phyloP scores from a whole-genome alignment of 768 basidiomycete genomes.

The Trametes cingulata region DNA sequence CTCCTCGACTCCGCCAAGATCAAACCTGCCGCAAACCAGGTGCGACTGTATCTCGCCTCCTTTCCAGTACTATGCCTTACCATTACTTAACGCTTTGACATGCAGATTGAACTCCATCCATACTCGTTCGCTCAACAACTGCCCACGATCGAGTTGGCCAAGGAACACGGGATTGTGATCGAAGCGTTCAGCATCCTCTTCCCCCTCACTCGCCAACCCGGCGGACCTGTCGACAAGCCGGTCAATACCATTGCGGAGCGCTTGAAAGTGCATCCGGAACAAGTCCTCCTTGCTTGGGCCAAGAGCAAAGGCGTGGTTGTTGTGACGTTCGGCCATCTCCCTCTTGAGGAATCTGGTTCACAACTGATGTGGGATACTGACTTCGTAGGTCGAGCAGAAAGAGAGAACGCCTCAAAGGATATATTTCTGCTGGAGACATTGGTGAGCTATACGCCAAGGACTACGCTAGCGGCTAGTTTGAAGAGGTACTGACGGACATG shows the following conservation, averaged over 20 bases:
- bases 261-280: slow-evolving; percentile 56
- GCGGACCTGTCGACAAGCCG: slow-evolving; percentile 65
- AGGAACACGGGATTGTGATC: slow-evolving; percentile 58
- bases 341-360: neutral
- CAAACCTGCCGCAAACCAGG: slow-evolving; percentile 71
- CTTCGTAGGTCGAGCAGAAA: slow-evolving; percentile 61
- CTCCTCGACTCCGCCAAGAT: slow-evolving; percentile 61
- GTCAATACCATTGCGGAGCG: slow-evolving; percentile 53
- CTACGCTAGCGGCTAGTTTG: no score
- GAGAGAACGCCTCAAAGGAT: slow-evolving; percentile 63
- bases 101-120: slow-evolving; percentile 69
- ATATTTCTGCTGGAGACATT: slow-evolving; percentile 67
- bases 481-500: neutral
- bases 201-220: slow-evolving; percentile 58
- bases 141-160: slow-evolving; percentile 57
- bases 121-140: slow-evolving; percentile 60
- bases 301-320: slow-evolving; percentile 67
- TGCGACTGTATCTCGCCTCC: slow-evolving; percentile 25
- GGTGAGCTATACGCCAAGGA: slow-evolving; percentile 39
- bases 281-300: slow-evolving; percentile 72
- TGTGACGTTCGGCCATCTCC: slow-evolving; percentile 50
- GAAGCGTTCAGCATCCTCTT: slow-evolving; percentile 73
- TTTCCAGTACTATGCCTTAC: no score
- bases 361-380: neutral
- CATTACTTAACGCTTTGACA: neutral